Evolutionary conservation across 805 yeast species (phyloP).

Genomic region (Starmera amethionina): DNA sequence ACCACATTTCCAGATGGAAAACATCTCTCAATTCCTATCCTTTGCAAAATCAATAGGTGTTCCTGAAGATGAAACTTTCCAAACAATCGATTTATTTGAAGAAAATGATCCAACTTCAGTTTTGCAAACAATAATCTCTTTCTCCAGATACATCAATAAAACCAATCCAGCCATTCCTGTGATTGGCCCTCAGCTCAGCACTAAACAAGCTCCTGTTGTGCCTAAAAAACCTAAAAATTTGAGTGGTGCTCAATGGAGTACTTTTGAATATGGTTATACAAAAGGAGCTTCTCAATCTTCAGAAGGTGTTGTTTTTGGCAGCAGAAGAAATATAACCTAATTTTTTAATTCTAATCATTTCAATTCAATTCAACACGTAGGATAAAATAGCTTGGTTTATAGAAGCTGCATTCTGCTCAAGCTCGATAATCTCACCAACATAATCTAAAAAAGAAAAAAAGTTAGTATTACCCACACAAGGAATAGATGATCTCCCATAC

Average conservation of each 20-base stretch:
- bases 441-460: conserved; percentile 7
- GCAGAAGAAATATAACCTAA: conserved; percentile 32
- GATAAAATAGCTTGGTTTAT: conserved; percentile 16
- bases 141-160: conserved; percentile 58
- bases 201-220: conserved; percentile 37
- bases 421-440: conserved; percentile 16
- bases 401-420: conserved; percentile 14
- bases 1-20: conserved; percentile 56
- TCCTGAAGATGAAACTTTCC: conserved; percentile 74
- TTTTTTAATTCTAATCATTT: not conserved
- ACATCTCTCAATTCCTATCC: conserved; percentile 59
- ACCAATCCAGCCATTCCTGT: conserved; percentile 40
- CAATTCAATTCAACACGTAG: conserved; percentile 5
- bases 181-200: conserved; percentile 48
- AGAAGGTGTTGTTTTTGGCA: conserved; percentile 47
- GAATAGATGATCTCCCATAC: conserved; percentile 6
- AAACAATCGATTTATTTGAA: conserved; percentile 69
- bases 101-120: conserved; percentile 70
- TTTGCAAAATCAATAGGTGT: conserved; percentile 58
- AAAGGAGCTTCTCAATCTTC: conserved; percentile 45
- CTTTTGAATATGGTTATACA: conserved; percentile 50
- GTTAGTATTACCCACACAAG: not conserved
- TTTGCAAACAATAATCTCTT: conserved; percentile 59
- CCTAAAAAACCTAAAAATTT: conserved; percentile 48
- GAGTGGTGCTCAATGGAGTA: conserved; percentile 40